Conservation (phyloP, 1,284 basidiomycete species). For the Filobasidium uniguttulatum region DNA sequence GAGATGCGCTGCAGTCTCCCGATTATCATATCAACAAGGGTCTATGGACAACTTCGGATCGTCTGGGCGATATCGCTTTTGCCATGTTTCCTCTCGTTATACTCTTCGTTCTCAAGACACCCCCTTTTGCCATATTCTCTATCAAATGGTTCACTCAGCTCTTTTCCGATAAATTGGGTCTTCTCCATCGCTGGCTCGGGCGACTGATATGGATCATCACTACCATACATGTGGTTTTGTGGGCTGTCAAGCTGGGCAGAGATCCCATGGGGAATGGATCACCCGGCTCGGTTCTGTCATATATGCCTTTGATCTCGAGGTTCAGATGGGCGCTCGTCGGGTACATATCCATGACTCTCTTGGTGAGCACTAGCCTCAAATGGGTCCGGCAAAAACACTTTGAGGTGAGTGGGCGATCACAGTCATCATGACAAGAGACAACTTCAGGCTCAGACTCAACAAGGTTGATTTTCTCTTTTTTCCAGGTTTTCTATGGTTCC, state of each 20-base stretch:
- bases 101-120: conserved; percentile 63
- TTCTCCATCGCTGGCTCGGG: conserved; percentile 59
- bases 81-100: conserved; percentile 63
- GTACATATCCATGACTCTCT: conserved; percentile 53
- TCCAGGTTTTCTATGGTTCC: conserved; percentile 50
- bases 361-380: conserved; percentile 51
- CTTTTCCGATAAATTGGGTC: conserved; percentile 61
- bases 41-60: conserved; percentile 61
- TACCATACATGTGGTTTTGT: conserved; percentile 54
- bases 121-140: conserved; percentile 68
- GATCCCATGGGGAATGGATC: conserved; percentile 46
- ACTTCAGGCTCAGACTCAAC: no score
- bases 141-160: conserved; percentile 53
- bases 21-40: conserved; percentile 55
- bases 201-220: conserved; percentile 60
- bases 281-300: conserved; percentile 45
- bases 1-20: conserved; percentile 25
- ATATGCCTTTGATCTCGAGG: conserved; percentile 52
- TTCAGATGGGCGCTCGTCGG: conserved; percentile 64
- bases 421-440: background rate
- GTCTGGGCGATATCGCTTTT: conserved; percentile 64
- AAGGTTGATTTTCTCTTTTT: background rate
- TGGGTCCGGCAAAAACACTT: conserved; percentile 55
- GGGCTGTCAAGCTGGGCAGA: conserved; percentile 55
- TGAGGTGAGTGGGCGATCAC: conserved; percentile 39